A percentile compares a stretch with the other conserved stretches of the same genome.
phyloP scores from a whole-genome alignment of 306 rosid genomes.

The Delonix regia region DNA sequence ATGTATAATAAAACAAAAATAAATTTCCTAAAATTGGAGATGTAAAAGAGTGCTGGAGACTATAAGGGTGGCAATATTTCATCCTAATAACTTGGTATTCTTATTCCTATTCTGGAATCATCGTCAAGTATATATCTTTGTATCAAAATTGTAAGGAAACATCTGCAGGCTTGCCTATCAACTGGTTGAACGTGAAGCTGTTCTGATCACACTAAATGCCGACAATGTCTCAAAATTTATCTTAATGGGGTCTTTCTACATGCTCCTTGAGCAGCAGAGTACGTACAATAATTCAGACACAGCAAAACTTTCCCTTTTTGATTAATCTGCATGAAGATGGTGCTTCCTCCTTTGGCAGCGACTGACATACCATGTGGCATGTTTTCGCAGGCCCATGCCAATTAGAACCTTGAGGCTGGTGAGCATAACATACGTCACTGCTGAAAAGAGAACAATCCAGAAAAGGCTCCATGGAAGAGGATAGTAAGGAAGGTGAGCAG shows the following conservation, averaged over 20 bases:
- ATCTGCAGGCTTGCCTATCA: slow-evolving; percentile 31
- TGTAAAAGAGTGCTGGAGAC: slow-evolving; percentile 6
- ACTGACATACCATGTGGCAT: slow-evolving; percentile 84
- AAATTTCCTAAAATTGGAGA: not conserved
- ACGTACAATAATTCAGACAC: slow-evolving; percentile 4
- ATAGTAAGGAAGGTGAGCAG: slow-evolving; percentile 72
- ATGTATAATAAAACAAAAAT: not conserved
- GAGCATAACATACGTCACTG: slow-evolving; percentile 83
- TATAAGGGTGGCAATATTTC: slow-evolving; percentile 23
- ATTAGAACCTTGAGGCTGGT: slow-evolving; percentile 90
- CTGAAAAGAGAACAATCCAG: slow-evolving; percentile 59
- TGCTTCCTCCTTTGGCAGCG: slow-evolving; percentile 79
- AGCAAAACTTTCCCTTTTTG: slow-evolving; percentile 20
- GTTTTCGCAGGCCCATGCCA: slow-evolving; percentile 76
- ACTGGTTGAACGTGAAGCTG: slow-evolving; percentile 32
- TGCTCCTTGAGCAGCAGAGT: slow-evolving; percentile 32
- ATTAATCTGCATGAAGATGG: slow-evolving; percentile 81
- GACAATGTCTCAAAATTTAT: slow-evolving; percentile 22
- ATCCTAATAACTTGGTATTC: slow-evolving; percentile 27
- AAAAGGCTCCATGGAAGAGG: slow-evolving; percentile 82
- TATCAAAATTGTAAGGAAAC: slow-evolving; percentile 62
- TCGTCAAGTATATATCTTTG: slow-evolving; percentile 33
- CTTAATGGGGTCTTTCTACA: slow-evolving; percentile 9
- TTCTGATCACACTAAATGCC: slow-evolving; percentile 22
- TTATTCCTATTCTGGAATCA: slow-evolving; percentile 26